Conservation (phyloP, 2,329 filamentous ascomycete genomes). For the Hypomyces rosellus region DNA sequence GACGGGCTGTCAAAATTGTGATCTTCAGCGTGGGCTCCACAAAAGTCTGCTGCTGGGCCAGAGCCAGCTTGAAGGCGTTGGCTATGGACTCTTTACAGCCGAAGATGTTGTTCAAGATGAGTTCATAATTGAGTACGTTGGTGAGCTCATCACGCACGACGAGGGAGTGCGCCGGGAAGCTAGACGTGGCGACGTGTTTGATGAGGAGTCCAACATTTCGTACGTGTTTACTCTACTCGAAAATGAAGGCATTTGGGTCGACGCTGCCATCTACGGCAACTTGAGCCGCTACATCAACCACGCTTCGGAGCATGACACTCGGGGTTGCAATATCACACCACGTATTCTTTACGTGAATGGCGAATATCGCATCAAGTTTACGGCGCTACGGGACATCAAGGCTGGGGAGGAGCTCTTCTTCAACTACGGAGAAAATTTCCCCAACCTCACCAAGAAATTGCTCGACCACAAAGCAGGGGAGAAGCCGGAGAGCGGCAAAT, state of each 20-base stretch:
- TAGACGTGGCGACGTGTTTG: slow-evolving; percentile 52
- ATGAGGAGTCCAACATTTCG: slow-evolving; percentile 55
- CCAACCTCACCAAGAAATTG: slow-evolving; percentile 47
- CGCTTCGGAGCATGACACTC: slow-evolving; percentile 45
- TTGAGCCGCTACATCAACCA: slow-evolving; percentile 82
- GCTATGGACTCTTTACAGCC: slow-evolving; percentile 69
- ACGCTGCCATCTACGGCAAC: slow-evolving; percentile 71
- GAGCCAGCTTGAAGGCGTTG: slow-evolving; percentile 61
- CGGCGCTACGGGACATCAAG: slow-evolving; percentile 58
- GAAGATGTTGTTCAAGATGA: slow-evolving; percentile 61
- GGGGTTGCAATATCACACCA: slow-evolving; percentile 56
- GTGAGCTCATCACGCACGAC: slow-evolving; percentile 65
- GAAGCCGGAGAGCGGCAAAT: slow-evolving; percentile 21
- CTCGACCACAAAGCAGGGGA: slow-evolving; percentile 32
- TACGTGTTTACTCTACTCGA: slow-evolving; percentile 58
- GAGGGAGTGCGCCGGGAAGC: slow-evolving; percentile 65
- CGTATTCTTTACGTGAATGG: slow-evolving; percentile 68
- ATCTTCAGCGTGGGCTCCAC: slow-evolving; percentile 59
- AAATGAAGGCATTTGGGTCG: slow-evolving; percentile 60
- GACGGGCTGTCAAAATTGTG: slow-evolving; percentile 64
- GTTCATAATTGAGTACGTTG: slow-evolving; percentile 77
- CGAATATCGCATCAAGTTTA: slow-evolving; percentile 70
- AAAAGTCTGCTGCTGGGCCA: slow-evolving; percentile 64
- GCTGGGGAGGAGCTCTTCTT: slow-evolving; percentile 75
- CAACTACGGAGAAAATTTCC: slow-evolving; percentile 68